These are phyloP conservation scores for Fraxinus ornus DNA, from an alignment of 305 asterid genomes.

Conservation along the genomic window DNA sequence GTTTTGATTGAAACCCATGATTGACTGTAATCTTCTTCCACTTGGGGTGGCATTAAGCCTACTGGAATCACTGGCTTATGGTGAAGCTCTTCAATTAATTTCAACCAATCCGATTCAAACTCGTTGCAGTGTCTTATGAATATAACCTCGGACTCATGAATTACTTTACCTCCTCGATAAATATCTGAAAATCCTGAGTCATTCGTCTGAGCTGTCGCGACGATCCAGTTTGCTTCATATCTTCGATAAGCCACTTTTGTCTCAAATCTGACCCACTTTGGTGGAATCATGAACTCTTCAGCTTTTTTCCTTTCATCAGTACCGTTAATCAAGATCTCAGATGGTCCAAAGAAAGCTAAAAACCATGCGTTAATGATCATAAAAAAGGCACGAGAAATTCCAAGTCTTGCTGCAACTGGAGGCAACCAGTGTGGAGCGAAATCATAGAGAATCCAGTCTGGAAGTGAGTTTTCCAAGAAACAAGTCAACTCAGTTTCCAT, in stretches of 20 bases:
- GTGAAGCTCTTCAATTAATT: neutral
- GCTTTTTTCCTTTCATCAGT: neutral
- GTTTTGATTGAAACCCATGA: slow-evolving; percentile 23
- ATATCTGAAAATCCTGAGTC: neutral
- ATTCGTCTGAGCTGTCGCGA: neutral
- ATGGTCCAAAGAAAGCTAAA: neutral
- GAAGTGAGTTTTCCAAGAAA: slow-evolving; percentile 2
- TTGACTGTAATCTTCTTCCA: neutral
- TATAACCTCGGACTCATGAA: neutral
- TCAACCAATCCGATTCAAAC: neutral
- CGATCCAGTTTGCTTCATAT: neutral
- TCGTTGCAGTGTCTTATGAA: neutral
- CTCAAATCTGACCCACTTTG: neutral
- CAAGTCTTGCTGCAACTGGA: neutral
- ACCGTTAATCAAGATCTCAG: neutral
- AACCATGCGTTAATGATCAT: neutral
- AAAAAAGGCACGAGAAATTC: neutral
- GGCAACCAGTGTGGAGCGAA: neutral
- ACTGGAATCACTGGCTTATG: neutral
- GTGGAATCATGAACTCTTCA: neutral
- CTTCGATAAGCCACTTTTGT: neutral
- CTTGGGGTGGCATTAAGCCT: slow-evolving; percentile 37
- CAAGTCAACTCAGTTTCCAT: slow-evolving; percentile 13
- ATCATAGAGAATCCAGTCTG: slow-evolving; percentile 24
- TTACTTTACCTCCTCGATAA: neutral